These are phyloP conservation scores for Xerocomellus dryophilus DNA, from an alignment of 768 basidiomycete species.

Conservation along the genomic window DNA sequence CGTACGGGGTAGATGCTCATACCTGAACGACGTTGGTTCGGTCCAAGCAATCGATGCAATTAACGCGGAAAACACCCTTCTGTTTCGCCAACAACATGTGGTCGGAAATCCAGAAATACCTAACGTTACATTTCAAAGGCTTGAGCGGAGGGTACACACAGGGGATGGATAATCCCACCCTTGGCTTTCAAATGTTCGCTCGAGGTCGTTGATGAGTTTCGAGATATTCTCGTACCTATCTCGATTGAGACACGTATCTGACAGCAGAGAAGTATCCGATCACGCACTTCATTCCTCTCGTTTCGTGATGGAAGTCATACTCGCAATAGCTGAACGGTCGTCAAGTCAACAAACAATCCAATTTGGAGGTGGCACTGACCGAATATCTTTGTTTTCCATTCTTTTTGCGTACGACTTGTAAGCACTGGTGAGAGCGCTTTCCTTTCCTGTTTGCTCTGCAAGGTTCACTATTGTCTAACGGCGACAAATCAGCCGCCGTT, in stretches of 20 bases:
- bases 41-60: constrained; percentile 95
- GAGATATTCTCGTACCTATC: constrained; percentile 85
- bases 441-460: constrained; percentile 88
- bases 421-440: constrained; percentile 72
- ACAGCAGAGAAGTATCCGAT: not conserved
- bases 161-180: constrained; percentile 45
- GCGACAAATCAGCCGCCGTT: constrained; percentile 1
- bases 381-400: constrained; percentile 50
- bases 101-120: constrained; percentile 82
- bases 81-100: constrained; percentile 71
- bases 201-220: constrained; percentile 67
- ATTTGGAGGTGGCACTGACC: constrained; percentile 39
- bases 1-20: constrained; percentile 11
- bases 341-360: not conserved
- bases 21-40: constrained; percentile 94
- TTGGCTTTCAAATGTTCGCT: constrained; percentile 73
- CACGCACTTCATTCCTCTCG: constrained; percentile 88
- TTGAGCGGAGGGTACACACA: not conserved
- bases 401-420: constrained; percentile 70
- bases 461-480: constrained; percentile 79
- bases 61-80: constrained; percentile 83
- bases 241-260: constrained; percentile 2
- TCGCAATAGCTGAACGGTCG: constrained; percentile 55
- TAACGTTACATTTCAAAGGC: constrained; percentile 26
- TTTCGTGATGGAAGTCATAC: constrained; percentile 94